Evolutionary conservation across 2,329 filamentous ascomycete species (phyloP), one percentile per base, ranked within the genome.

Genomic region (Aspergillus texensis): DNA sequence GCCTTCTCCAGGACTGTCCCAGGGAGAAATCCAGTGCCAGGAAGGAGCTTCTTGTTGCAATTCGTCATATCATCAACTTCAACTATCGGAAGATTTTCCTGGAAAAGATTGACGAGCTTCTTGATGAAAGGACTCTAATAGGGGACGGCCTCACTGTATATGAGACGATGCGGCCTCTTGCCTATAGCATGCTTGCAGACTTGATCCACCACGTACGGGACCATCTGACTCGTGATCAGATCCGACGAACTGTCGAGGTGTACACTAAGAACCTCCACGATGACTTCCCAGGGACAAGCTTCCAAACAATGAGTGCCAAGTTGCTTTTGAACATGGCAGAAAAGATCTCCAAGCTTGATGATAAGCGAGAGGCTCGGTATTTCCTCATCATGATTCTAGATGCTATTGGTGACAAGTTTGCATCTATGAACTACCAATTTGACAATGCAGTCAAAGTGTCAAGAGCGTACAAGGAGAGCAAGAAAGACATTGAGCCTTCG

Each of bases 261-360:
- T 99, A 99, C 78, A 98, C 96, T 1, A 93, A 91, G 74, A 98
- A 98, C 72, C 82, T 99, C 26, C 93, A 97, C 73, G 95, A 98
- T 77, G 93, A 92, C 67, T 97, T 97, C 67, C 96, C 95, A 0
- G 96, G 96, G 10, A 98, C 96, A 0, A 99, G 94, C 78, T 99
- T 99, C 75, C 96, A 99, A 78, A 99, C 95, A 0, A 99, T 99
- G 95, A 98, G 95, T 71, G 96, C 95, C 0, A 99, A 98, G 78
- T 83, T 99, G 3, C 83, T 99, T 0, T 83, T 99, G 14, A 99
- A 99, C 76, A 96, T 99, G 93, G 95, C 94, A 0, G 96, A 99
- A 73, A 96, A 93, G 76, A 99, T 99, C 73, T 92, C 94, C 1
- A 96, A 94, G 77, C 86, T 99, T 70, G 90, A 91, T 24, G 92